phyloP scores from a whole-genome alignment of 2,329 filamentous ascomycete species.

The Monosporascus sp. region DNA sequence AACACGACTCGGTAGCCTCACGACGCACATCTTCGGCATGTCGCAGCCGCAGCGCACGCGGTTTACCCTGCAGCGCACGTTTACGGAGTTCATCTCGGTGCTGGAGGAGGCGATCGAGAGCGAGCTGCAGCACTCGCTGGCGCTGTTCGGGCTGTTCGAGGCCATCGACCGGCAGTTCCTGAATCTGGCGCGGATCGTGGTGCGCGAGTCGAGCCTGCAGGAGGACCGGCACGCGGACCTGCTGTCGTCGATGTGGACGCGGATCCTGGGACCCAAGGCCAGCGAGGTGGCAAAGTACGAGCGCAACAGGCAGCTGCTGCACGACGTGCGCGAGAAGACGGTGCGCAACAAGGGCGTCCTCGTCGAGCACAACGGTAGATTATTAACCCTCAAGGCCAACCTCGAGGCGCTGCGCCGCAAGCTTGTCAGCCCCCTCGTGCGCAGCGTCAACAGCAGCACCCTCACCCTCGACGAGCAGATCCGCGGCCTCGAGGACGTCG shows the following conservation, averaged over 20 bases:
- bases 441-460: conserved; percentile 61
- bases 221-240: conserved; percentile 76
- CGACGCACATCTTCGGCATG: conserved; percentile 71
- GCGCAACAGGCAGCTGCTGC: conserved; percentile 76
- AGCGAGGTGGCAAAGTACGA: conserved; percentile 81
- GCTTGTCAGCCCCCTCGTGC: conserved; percentile 76
- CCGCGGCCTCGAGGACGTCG: conserved; percentile 71
- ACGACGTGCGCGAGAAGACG: conserved; percentile 73
- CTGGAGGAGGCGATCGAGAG: conserved; percentile 85
- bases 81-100: conserved; percentile 78
- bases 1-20: conserved; percentile 62
- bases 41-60: conserved; percentile 77
- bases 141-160: conserved; percentile 85
- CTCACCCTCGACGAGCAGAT: conserved; percentile 83
- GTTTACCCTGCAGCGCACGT: conserved; percentile 76
- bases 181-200: conserved; percentile 78
- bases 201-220: conserved; percentile 75
- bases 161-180: conserved; percentile 85
- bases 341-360: conserved; percentile 83
- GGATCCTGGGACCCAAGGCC: conserved; percentile 72
- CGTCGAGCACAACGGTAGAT: conserved; percentile 77
- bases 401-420: conserved; percentile 80
- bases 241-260: conserved; percentile 79
- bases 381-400: conserved; percentile 78
- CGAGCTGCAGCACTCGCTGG: conserved; percentile 74